Percentiles rank a stretch among this genome's conserved stretches.
Conservation (phyloP, 371 early-diverging fungal species). For the Coelomomyces lativittatus region DNA sequence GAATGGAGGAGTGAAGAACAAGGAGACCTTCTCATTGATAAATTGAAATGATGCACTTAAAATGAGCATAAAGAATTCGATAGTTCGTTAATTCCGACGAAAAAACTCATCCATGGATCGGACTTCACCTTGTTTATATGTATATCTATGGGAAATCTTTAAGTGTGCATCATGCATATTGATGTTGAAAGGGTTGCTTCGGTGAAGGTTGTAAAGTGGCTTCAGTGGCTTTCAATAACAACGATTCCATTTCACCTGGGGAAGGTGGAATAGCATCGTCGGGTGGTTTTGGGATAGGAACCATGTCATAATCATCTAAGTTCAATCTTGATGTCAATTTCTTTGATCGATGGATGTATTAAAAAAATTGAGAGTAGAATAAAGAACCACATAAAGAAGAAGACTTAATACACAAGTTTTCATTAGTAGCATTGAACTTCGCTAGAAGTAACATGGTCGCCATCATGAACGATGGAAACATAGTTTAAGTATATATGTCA, state of each 20-base stretch:
- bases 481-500: not conserved
- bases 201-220: too few relatives aligned
- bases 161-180: too few relatives aligned
- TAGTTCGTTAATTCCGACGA: too few relatives aligned
- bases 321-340: not conserved
- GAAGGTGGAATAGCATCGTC: not conserved
- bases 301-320: constrained; percentile 1
- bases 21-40: too few relatives aligned
- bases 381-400: not conserved
- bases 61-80: too few relatives aligned
- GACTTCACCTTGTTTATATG: too few relatives aligned
- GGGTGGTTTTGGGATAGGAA: not conserved
- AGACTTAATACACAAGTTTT: not conserved
- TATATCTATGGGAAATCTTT: too few relatives aligned
- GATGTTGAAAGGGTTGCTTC: too few relatives aligned
- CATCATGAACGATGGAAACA: not conserved
- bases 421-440: not conserved
- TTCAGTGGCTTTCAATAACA: not conserved
- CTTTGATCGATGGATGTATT: not conserved
- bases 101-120: too few relatives aligned
- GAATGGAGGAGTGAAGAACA: too few relatives aligned
- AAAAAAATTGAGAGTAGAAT: not conserved
- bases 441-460: not conserved
- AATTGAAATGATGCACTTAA: too few relatives aligned
- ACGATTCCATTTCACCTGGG: not conserved